Evolutionary conservation across 495 filamentous ascomycete species (phyloP), one percentile per base, ranked within the genome.

Genomic region (Jackrogersella multiformis): DNA sequence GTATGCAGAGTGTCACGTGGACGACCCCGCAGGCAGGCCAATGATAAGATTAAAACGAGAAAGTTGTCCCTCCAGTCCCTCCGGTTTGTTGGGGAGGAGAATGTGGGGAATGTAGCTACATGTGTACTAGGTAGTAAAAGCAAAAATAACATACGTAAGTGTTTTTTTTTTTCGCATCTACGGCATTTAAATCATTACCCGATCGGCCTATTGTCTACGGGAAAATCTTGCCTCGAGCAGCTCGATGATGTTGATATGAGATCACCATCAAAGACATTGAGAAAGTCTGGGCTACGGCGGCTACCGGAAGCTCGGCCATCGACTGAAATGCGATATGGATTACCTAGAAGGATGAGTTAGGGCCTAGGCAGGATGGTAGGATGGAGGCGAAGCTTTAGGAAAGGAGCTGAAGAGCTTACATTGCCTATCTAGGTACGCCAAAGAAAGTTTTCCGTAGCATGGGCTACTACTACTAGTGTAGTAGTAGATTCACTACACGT

Each of bases 341-440:
- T n/a, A n/a, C n/a, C n/a, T n/a, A n/a, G n/a, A 30, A 30, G 26
- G 26, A 30, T 30, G 26, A n/a, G n/a, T n/a, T n/a, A n/a, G n/a
- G n/a, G n/a, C n/a, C n/a, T n/a, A n/a, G 16, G 42, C 18, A 51
- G 44, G 48, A 56, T 49, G 20, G 23, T 9, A n/a, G 34, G 56
- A 51, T 42, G n/a, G 49, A 34, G 23, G 65, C 41, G 38, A 54
- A 60, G 60, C 66, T 59, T 23, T 68, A 63, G 18, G 53, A 30
- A 64, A 41, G 58, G 54, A 59, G 66, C 66, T 69, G 59, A 69
- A 49, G 23, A 30, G 59, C 60, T 69, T 64, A 69, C 42, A 52
- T 65, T 56, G n/a, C n/a, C n/a, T n/a, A n/a, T n/a, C n/a, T n/a
- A n/a, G n/a, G n/a, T n/a, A n/a, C n/a, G n/a, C n/a, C n/a, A n/a